phyloP scores from a whole-genome alignment of 441 rosid genomes.

The Macaranga tanarius region DNA sequence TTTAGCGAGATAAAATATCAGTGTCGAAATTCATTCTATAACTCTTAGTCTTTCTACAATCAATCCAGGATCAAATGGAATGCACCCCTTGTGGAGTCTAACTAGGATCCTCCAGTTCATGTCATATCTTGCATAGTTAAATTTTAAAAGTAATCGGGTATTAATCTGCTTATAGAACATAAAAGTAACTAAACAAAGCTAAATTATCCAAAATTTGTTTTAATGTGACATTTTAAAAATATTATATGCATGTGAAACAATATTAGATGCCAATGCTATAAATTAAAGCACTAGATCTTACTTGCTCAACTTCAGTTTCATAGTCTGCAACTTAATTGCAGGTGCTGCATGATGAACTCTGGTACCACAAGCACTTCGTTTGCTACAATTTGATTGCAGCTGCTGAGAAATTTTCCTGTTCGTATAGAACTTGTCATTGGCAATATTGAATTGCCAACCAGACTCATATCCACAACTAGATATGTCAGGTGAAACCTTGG shows the following conservation, averaged over 20 bases:
- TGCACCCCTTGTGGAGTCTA: too few relatives aligned
- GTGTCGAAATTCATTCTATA: not conserved
- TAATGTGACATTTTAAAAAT: not conserved
- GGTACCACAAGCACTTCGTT: conserved; percentile 67
- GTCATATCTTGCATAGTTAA: not conserved
- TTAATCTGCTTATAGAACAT: not conserved
- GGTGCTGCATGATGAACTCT: conserved; percentile 95
- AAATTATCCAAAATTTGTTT: not conserved
- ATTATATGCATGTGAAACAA: not conserved
- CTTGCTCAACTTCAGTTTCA: conserved; percentile 97
- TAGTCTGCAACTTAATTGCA: conserved; percentile 92
- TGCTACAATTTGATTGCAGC: conserved; percentile 72
- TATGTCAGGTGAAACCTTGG: conserved; percentile 50
- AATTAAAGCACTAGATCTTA: conserved; percentile 38
- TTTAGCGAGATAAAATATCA: not conserved
- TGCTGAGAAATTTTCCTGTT: conserved; percentile 89
- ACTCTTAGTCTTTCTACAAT: not conserved
- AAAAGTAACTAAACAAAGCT: not conserved
- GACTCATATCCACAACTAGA: conserved; percentile 45
- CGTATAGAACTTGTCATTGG: conserved; percentile 90
- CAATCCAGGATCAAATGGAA: not conserved
- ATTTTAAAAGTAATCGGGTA: not conserved
- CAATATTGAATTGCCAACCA: conserved; percentile 90
- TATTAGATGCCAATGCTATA: not conserved
- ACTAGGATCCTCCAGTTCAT: not conserved